Base-by-base conservation (phyloP, 2,329 filamentous ascomycete genomes). In the Claviceps fusiformis region DNA sequence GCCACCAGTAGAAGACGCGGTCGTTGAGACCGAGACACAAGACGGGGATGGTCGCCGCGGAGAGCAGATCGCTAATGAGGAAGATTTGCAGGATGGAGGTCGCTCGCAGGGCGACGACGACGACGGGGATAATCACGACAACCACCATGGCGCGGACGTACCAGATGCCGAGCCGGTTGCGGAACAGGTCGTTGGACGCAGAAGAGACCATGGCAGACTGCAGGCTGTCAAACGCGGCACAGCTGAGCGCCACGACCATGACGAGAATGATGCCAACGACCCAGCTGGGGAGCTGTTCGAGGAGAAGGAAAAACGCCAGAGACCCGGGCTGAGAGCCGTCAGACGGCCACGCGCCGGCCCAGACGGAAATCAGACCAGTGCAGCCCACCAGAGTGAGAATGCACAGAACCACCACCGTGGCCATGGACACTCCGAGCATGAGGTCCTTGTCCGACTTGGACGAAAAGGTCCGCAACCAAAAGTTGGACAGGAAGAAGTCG, bases 181-280 rank as follows among this genome's bases (percentile, higher is more conserved):
- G 83, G 77, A 92, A 92, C 15, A 93, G 70, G 65, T 93, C 88
- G 72, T 92, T 92, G 60, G 85, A 89, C 15, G 84, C 86, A 0
- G 86, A 87, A n/a, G 85, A 89, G 8, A 92, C 85, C 84, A 93
- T 90, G 61, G 88, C 86, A 2, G 83, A 86, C 70, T 92, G 89
- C 43, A 92, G 75, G 58, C 80, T 86, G 73, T 93, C 88, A 59
- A 93, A 92, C 0, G 87, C 82, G 0, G 88, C 84, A 3, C 85
- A 89, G 63, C 82, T 87, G 53, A 93, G 78, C 10, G 81, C 81
- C 37, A 91, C 81, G 1, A 87, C 81, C 86, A 93, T 90, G 65
- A 92, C 83, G 10, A 93, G 75, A 0, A 92, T 81, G 59, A 93
- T 80, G 54, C 87, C 87, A 2, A 93, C 80, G n/a, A 90, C 86